Base-by-base conservation (phyloP, 768 basidiomycete genomes). In the Aureoboletus auriporus region DNA sequence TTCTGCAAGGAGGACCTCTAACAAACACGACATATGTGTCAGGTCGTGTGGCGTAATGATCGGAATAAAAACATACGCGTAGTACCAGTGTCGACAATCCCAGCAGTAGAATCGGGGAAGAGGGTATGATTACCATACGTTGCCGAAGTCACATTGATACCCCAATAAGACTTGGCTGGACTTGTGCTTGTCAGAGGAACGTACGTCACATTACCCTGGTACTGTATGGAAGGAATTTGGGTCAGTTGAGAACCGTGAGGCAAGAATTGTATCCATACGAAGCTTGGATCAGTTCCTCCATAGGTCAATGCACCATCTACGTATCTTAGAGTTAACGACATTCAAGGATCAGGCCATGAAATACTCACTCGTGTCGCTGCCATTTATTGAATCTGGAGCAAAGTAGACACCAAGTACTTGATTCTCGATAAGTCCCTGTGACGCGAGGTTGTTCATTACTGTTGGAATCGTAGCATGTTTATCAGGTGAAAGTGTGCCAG, bases 1-100 rank as follows among this genome's bases (percentile, higher is more conserved):
- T 14, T 52, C 35, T 13, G 58, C 58, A 33, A 63, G 31, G 4
- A 29, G 4, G 12, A 33, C 14, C 11, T 7, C 42, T 43, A n/a
- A 20, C 34, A 23, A 1, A 8, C 2, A 2, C 20, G 20, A 23
- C 20, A 4, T 23, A 2, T 23, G 20, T 12, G 31, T 42, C 4
- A 42, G 41, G 33, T 13, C 17, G 17, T 13, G 8, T 13, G 9
- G 8, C 3, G 1, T 12, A n/a, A 4, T 17, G 4, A 27, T 23
- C n/a, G 28, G 14, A 13, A 17, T 9, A 7, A 16, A 33, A 33
- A 14, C 42, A 13, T 43, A 43, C 42, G 11, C 13, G 31, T 23
- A 2, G 31, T 33, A 8, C 30, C 36, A 16, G 36, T 33, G 31
- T 33, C 31, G 10, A 43, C 17, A 8, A 43, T 43, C 31, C 42